Evolutionary conservation across 1,284 basidiomycete species (phyloP), one percentile per base, ranked within the genome.

Genomic region (Boletus holoroseus): DNA sequence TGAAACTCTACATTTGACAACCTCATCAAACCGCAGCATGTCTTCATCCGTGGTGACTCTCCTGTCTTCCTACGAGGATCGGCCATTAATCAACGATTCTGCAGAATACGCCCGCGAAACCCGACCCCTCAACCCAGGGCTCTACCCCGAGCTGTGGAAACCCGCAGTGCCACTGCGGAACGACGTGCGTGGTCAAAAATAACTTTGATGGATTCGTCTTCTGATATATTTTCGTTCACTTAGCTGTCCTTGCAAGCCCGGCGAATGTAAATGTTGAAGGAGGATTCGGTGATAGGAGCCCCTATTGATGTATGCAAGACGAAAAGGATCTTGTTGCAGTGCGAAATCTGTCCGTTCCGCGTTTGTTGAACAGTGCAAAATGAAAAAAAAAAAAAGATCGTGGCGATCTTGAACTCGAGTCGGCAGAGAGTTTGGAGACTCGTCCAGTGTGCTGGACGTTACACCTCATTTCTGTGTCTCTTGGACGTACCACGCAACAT

Each of bases 201-300:
- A 15, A 12, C 2, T 7, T 26, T 2, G 6, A 15, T 16, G 22
- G 3, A 30, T 3, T 11, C 7, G 3, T 27, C 31, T 36, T 26
- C 35, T 51, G 30, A 52, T 20, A 12, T 11, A 6, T 16, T 6
- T 44, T 22, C 7, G 7, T n/a, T n/a, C n/a, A 12, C 13, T 22
- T 30, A 57, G 62, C 8, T 62, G 62, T 46, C 3, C 44, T 32
- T 60, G 60, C 52, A 58, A 50, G 40, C 40, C 49, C 20, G 50
- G 50, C 7, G 58, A 60, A 45, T 62, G 62, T 36, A 58, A 45
- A 43, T 63, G 58, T 42, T 50, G 9, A 52, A 3, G 13, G 32
- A 34, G 12, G 3, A 1, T n/a, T 3, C 1, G 1, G 2, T 1
- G 12, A 39, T 16, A n/a, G 27, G 37, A 7, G 13, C 28, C 18